Base-by-base conservation (phyloP, 257 asterid genomes). In the Petunia secreta region DNA sequence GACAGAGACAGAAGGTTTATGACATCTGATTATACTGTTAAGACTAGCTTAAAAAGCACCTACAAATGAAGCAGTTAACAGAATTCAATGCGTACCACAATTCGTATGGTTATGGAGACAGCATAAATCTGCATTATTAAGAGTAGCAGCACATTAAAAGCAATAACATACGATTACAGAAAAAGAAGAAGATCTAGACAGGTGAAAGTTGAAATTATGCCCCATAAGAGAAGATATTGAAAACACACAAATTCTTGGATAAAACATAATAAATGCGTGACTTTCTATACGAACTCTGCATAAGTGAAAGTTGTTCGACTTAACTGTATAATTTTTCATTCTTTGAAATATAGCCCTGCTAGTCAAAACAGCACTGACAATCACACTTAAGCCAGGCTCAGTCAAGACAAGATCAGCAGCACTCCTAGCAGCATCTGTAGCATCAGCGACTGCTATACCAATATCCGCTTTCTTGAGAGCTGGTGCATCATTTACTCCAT, bases 361-460 rank as follows among this genome's bases (percentile, higher is more conserved):
- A 3, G 84, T 84, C 64, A 84, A 58, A 13, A 84, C 87, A 60
- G 87, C 87, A 69, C 84, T 80, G 52, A 77, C 44, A 60, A 84
- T 84, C 65, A 80, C 87, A 54, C 87, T 80, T 71, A 84, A 78
- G 48, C 87, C 87, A 41, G 87, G 82, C 63, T 84, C 87, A 34
- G 84, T 80, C 46, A 84, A 78, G 74, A 84, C 87, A 53, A 80
- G 44, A 80, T 84, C 87, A 77, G 84, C 80, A 80, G 87, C 87
- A 58, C 79, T 68, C 36, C 87, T 80, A 59, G 82, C 84, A 52
- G 87, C 87, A 83, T 83, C 84, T 8, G 86, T 80, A 25, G 86
- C 75, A 68, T 84, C 87, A 44, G 84, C 82, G 37, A 84, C 87
- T 77, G 82, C 82, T 58, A 83, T 83, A 2, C 86, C 82, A 44